phyloP scores from a whole-genome alignment of 495 filamentous ascomycete species.

The Neurospora cerealis region DNA sequence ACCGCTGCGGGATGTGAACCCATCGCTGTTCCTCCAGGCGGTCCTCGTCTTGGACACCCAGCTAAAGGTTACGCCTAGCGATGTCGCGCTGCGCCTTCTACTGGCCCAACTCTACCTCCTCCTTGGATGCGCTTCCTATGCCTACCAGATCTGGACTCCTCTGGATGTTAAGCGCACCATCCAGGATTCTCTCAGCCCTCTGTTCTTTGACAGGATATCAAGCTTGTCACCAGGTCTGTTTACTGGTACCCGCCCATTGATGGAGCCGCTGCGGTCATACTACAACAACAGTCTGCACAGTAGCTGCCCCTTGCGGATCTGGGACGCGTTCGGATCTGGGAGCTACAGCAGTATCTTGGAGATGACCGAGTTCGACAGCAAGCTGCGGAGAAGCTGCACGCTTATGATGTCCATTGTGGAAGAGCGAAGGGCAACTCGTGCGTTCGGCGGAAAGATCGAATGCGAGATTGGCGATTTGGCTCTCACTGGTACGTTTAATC shows the following conservation, averaged over 20 bases:
- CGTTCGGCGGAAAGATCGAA: slow-evolving; percentile 26
- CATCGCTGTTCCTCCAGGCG: slow-evolving; percentile 33
- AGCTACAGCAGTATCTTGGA: slow-evolving; percentile 37
- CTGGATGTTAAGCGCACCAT: slow-evolving; percentile 41
- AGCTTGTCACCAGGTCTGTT: slow-evolving; percentile 37
- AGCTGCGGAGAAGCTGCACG: slow-evolving; percentile 31
- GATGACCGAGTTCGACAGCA: slow-evolving; percentile 25
- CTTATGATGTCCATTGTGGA: slow-evolving; percentile 36
- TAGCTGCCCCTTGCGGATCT: slow-evolving; percentile 28
- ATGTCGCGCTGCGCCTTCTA: slow-evolving; percentile 31
- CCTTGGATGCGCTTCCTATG: slow-evolving; percentile 32
- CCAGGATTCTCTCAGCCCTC: slow-evolving; percentile 36
- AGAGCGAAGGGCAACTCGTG: slow-evolving; percentile 28
- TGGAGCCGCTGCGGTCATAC: slow-evolving; percentile 28
- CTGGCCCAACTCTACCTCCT: slow-evolving; percentile 37
- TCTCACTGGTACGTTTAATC: slow-evolving; percentile 27
- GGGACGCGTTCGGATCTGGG: slow-evolving; percentile 32
- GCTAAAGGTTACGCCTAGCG: slow-evolving; percentile 22
- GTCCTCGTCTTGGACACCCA: slow-evolving; percentile 36
- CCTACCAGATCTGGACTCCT: slow-evolving; percentile 31
- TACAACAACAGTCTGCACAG: slow-evolving; percentile 25
- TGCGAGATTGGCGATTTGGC: slow-evolving; percentile 24
- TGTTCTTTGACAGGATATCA: slow-evolving; percentile 43
- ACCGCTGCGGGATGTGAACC: slow-evolving; percentile 20
- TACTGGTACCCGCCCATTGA: slow-evolving; percentile 17